Percentiles rank a stretch among this genome's conserved stretches.
phyloP scores from a whole-genome alignment of 495 filamentous ascomycete genomes.

The Darksidea phi region DNA sequence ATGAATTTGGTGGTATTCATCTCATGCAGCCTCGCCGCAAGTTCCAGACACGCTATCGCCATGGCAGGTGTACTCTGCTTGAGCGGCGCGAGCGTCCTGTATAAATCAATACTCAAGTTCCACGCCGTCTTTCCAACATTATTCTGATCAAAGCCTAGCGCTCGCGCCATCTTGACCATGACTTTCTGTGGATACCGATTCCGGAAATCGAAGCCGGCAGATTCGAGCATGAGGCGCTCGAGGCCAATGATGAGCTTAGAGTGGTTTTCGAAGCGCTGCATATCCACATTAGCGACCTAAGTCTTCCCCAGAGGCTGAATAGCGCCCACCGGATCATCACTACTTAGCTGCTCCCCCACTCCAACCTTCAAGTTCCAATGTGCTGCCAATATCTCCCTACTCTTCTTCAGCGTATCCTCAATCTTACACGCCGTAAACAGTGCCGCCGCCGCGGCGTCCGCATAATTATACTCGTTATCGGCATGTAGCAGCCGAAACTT shows the following conservation, averaged over 20 bases:
- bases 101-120: conserved; percentile 80
- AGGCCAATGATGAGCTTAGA: conserved; percentile 79
- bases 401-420: conserved; percentile 97
- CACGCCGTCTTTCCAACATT: conserved; percentile 60
- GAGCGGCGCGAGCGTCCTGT: conserved; percentile 86
- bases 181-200: conserved; percentile 81
- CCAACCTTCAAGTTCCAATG: conserved; percentile 78
- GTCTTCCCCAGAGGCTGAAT: not conserved
- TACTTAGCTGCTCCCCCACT: conserved; percentile 69
- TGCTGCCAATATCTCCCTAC: conserved; percentile 84
- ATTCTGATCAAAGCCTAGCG: conserved; percentile 51
- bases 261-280: conserved; percentile 71
- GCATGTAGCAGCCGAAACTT: conserved; percentile 79
- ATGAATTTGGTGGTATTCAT: conserved; percentile 51
- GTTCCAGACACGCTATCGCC: conserved; percentile 77
- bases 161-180: conserved; percentile 68
- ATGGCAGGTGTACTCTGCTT: conserved; percentile 80
- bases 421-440: conserved; percentile 94
- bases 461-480: conserved; percentile 61
- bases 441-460: conserved; percentile 84
- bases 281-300: not conserved
- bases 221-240: conserved; percentile 91
- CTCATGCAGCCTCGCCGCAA: conserved; percentile 66
- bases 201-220: conserved; percentile 90
- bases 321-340: conserved; percentile 71